Conservation (phyloP, 331 rosid genomes). For the Quercus phellos region DNA sequence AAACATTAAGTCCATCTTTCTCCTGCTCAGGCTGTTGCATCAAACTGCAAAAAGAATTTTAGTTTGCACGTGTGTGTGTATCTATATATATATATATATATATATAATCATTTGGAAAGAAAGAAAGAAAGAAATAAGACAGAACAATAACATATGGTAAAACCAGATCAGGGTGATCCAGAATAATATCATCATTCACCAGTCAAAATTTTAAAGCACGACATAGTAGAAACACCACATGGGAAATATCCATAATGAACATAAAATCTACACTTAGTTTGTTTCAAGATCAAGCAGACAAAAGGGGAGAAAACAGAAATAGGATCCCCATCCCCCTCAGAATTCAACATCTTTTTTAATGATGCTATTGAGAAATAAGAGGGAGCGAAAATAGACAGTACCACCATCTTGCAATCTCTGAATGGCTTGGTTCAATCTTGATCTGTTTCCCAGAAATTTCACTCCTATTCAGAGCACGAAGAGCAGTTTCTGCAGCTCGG, state of each 20-base stretch:
- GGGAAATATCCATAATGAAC: constrained; percentile 6
- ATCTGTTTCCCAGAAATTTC: constrained; percentile 74
- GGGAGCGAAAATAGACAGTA: constrained; percentile 14
- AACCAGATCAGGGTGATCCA: constrained; percentile 13
- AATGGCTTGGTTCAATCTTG: constrained; percentile 65
- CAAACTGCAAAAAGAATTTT: constrained; percentile 47
- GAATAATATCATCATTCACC: constrained; percentile 8
- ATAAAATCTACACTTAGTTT: not conserved
- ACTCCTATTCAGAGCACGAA: constrained; percentile 47
- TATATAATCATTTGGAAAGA: constrained; percentile 5
- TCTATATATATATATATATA: too few species aligned
- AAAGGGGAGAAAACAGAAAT: constrained; percentile 8
- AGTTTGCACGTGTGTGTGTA: not conserved
- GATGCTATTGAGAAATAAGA: not conserved
- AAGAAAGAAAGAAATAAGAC: constrained; percentile 8
- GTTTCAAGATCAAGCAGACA: not conserved
- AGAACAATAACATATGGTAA: not conserved
- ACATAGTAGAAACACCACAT: not conserved
- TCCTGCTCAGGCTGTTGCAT: constrained; percentile 50
- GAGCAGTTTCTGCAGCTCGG: constrained; percentile 74
- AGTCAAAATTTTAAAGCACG: not conserved
- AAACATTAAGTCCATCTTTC: constrained; percentile 48
- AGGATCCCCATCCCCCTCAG: not conserved
- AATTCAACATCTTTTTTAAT: not conserved
- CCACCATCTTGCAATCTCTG: constrained; percentile 45